Evolutionary conservation across 352 stramenopile genomes (phyloP), one percentile per base, ranked within the genome.

Genomic region (Pilasporangium apinafurcum): DNA sequence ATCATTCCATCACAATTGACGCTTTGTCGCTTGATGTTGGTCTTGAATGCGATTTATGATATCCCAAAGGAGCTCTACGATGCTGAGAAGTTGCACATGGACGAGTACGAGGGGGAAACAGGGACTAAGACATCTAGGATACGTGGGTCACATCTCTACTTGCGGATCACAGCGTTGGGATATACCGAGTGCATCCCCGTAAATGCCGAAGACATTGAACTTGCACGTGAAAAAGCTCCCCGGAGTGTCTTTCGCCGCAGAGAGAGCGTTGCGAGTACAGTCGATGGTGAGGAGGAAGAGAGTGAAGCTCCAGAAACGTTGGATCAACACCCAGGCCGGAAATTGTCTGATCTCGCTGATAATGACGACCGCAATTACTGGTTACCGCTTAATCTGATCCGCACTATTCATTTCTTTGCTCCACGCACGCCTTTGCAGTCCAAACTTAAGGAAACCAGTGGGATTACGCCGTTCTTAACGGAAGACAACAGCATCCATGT

Each of bases 1-100:
- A 52, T 83, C 13, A 41, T 88, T 12, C 77, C 80, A 2, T 34
- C 68, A 1, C 75, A 90, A 32, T 48, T 92, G 14, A 92, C 80
- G n/a, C 53, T 90, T 26, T 92, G 80, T 37, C 65, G 77, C 2
- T 54, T 92, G 10, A 65, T 89, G 33, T 43, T 92, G 8, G 77
- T 90, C 12, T 72, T 90, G 40, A 88, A 83, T 8, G 80, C 70
- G 7, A 83, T 92, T 18, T 90, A 92, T 44, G 80, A 92, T 37
- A 88, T 92, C 24, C 75, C 75, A 1, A 62, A 70, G 7, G 77
- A 88, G 25, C 56, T 92, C 3, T 87, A 76, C 45, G 77, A 86
- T 17, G 72, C 71, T 6, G 76, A 92, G 43, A 65, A 62, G 28
- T 59, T 37, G 16, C 50, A 59, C 37, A 37, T 67, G 10, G 59